These are phyloP conservation scores for Blastobotrys illinoisensis DNA, from an alignment of 1,139 yeast genomes.

Conservation along the genomic window DNA sequence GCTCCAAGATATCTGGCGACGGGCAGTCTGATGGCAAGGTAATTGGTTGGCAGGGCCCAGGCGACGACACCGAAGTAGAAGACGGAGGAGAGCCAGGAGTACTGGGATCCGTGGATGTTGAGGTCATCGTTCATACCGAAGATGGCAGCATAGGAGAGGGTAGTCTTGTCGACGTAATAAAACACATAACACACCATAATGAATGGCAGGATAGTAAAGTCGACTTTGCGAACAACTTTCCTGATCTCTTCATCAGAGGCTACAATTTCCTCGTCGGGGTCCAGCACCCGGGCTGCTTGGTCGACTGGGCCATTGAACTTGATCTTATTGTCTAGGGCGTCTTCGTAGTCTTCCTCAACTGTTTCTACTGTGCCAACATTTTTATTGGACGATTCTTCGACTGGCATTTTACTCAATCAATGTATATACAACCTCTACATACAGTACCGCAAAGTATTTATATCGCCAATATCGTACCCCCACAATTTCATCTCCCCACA, in stretches of 20 bases:
- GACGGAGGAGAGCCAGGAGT: constrained; percentile 55
- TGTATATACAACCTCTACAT: no score
- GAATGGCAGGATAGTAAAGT: constrained; percentile 48
- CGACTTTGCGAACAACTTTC: constrained; percentile 42
- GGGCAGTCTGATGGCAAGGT: constrained; percentile 48
- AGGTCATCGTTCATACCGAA: constrained; percentile 47
- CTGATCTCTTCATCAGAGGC: constrained; percentile 25
- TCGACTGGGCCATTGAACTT: not conserved
- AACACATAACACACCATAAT: constrained; percentile 50
- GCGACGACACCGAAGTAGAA: constrained; percentile 50
- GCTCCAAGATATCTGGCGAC: constrained; percentile 47
- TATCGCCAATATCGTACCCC: no score
- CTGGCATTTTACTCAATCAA: not conserved
- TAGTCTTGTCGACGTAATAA: constrained; percentile 60
- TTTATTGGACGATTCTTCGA: not conserved
- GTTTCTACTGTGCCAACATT: not conserved
- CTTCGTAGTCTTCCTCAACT: not conserved
- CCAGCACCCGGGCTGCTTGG: constrained; percentile 4
- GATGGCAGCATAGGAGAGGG: constrained; percentile 56
- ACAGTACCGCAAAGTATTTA: no score
- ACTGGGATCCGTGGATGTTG: constrained; percentile 36
- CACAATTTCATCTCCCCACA: not conserved
- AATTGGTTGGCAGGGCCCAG: constrained; percentile 51
- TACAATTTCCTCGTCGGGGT: constrained; percentile 9
- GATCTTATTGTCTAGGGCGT: not conserved